Evolutionary conservation across 768 basidiomycete genomes (phyloP).

Genomic region (Lactarius quietus): DNA sequence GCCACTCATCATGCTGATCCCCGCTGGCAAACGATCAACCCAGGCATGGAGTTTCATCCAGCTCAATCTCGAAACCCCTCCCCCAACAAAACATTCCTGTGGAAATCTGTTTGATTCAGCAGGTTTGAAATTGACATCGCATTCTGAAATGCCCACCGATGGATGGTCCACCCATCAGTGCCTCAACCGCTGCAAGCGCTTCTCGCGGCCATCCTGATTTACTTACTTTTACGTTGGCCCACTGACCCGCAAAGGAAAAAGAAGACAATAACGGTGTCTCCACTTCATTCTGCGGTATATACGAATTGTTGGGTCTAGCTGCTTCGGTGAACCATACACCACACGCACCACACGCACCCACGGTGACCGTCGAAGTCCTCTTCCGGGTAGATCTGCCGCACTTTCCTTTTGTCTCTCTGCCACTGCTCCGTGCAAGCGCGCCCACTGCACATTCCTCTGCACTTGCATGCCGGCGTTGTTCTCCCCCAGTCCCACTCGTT

Average conservation of each 20-base stretch:
- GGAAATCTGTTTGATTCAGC: not conserved
- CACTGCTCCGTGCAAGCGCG: constrained; percentile 32
- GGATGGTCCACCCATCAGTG: not conserved
- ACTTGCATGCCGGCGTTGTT: constrained; percentile 35
- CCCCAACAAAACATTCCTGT: too few relatives aligned
- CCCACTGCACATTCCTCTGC: constrained; percentile 26
- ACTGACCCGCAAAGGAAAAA: not conserved
- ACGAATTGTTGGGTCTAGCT: constrained; percentile 30
- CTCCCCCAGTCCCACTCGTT: not conserved
- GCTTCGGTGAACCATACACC: too few relatives aligned
- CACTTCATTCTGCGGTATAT: constrained; percentile 47
- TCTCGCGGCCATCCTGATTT: not conserved
- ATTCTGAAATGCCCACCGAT: not conserved
- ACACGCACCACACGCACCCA: too few relatives aligned
- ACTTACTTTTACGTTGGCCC: not conserved
- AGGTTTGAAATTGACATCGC: not conserved
- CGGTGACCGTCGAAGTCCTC: constrained; percentile 39
- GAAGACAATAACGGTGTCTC: constrained; percentile 36
- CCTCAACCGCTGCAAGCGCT: not conserved
- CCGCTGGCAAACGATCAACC: too few relatives aligned
- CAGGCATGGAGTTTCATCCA: not conserved
- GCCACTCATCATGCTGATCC: too few relatives aligned
- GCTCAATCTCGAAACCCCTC: not conserved
- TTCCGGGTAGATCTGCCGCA: constrained; percentile 39
- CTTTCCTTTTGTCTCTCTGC: constrained; percentile 44